Evolutionary conservation across 225 moss, liverwort and hornwort species (phyloP), one percentile per base, ranked within the genome.

Genomic region (Pseudisothecium myosuroides): DNA sequence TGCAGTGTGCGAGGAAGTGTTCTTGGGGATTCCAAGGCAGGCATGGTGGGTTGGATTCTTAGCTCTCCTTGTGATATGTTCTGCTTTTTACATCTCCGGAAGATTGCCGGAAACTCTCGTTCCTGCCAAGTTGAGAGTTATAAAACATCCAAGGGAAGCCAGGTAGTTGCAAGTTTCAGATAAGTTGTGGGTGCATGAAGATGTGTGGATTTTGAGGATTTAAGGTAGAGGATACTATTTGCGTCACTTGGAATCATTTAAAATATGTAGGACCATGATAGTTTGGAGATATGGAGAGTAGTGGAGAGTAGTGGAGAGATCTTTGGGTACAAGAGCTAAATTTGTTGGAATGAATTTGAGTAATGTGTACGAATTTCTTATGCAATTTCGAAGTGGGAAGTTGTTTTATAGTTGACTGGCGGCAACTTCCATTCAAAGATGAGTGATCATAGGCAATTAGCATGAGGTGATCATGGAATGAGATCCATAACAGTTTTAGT

Each of bases 1-100:
- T 92, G 89, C 95, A 95, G 95, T 95, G 90, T 95, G 95, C 74
- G 95, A 95, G 87, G 95, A 95, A 89, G 92, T 94, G 85, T 12
- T 93, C 29, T 79, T 92, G 76, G 93, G 95, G 49, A 92, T 95
- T 56, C 95, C 95, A 23, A 95, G 91, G 78, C 95, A 93, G 86
- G 95, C 94, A 61, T 94, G 90, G 94, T 95, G 94, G 93, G 92
- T 95, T 90, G 95, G 93, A 41, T 88, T 92, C 52, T 89, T 95
- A 83, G 93, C 91, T 52, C 37, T 82, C 63, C 18, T 91, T 16
- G 91, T 93, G 47, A 41, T 94, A 31, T 92, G 75, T 77, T 68
- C 86, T 83, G 91, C 93, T 28, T 90, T 91, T 64, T 90, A 64
- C 84, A 82, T 93, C 88, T 95, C 93, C 27, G 75, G 89, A 76